Percentiles rank a stretch among this genome's conserved stretches.
Conservation (phyloP, 768 basidiomycete species). For the Thelephora aurantiotincta region DNA sequence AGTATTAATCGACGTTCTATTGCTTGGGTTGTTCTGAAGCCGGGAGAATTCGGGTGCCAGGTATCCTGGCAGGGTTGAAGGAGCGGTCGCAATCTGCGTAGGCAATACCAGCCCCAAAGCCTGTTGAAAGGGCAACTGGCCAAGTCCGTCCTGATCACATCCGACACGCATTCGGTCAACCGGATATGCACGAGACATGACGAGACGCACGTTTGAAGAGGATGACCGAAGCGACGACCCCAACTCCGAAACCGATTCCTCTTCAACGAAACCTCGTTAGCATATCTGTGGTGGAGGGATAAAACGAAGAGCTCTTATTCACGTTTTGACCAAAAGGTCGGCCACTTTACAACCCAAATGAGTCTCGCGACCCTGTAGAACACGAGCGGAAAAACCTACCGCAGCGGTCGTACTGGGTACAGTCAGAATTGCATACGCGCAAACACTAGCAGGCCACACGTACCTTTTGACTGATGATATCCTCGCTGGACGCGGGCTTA, state of each 20-base stretch:
- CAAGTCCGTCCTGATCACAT: conserved; percentile 65
- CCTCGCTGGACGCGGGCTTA: conserved; percentile 74
- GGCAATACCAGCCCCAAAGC: conserved; percentile 77
- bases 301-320: conserved; percentile 15
- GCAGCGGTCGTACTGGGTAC: conserved; percentile 67
- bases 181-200: background rate
- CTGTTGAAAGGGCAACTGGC: conserved; percentile 78
- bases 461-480: conserved; percentile 84
- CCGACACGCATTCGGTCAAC: background rate
- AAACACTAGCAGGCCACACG: background rate
- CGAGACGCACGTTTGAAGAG: conserved; percentile 73
- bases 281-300: too few species aligned
- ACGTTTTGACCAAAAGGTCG: conserved; percentile 82
- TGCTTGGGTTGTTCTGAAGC: conserved; percentile 11
- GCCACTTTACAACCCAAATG: conserved; percentile 31
- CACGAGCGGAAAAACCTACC: conserved; percentile 32
- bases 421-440: background rate
- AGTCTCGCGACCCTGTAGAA: conserved; percentile 1
- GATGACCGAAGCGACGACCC: conserved; percentile 80
- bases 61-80: conserved; percentile 83
- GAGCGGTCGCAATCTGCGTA: conserved; percentile 89
- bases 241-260: conserved; percentile 79
- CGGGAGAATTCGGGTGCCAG: conserved; percentile 63
- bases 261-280: conserved; percentile 22
- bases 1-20: background rate